Evolutionary conservation across 257 asterid genomes (phyloP), one percentile per base, ranked within the genome.

Genomic region (Solanum sejunctum): DNA sequence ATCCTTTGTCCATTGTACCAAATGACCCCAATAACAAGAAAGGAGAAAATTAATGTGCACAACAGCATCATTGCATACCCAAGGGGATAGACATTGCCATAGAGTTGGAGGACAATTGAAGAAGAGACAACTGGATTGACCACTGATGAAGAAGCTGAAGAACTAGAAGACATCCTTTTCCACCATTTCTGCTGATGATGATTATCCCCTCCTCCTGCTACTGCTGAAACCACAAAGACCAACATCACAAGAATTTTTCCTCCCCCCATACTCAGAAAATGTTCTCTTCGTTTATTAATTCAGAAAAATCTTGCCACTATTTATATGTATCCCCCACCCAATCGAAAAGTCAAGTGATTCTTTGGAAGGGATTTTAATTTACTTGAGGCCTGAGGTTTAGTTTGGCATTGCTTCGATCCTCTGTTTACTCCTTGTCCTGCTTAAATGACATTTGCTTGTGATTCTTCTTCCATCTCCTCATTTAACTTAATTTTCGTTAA

Each of bases 21-120:
- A 43, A 43, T 43, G 47, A 43, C 47, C 47, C 47, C 61, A 56
- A 56, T 56, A 56, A 56, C 21, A 17, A 15, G 61, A 56, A 56
- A 56, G 2, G 21, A 56, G 20, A 56, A 21, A 17, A 56, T 56
- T 47, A 52, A 52, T 52, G 6, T 58, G 26, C 23, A 57, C 12
- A 20, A 20, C 12, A 57, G 64, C 64, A 15, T 36, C 12, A 75
- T 55, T 54, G 57, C 89, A 39, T 96, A 95, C 99, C 99, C 98
- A 83, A 92, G 85, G 47, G 99, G 99, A 87, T 93, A 95, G 87
- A 97, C 96, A 88, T 97, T 92, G 56, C 99, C 99, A 80, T 91
- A 93, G 16, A 95, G 91, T 57, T 96, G 96, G 84, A 95, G 91
- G 15, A 91, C 86, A 83, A 93, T 87, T 39, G 98, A 93, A 63